Conservation (phyloP, 2,329 filamentous ascomycete species). For the Epichloe typhina region DNA sequence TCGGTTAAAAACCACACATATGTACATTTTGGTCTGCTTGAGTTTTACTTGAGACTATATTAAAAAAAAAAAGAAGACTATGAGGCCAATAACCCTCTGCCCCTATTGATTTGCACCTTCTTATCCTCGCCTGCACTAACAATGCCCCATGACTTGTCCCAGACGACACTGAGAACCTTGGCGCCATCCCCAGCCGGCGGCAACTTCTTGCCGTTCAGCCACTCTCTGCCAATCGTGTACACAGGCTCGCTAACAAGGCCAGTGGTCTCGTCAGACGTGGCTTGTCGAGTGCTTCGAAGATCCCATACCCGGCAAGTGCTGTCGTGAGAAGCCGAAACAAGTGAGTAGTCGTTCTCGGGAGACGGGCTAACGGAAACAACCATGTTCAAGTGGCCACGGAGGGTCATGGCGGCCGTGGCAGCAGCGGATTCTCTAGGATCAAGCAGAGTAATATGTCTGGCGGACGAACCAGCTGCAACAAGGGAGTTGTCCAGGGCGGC, state of each 20-base stretch:
- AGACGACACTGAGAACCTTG: constrained; percentile 81
- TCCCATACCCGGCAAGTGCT: constrained; percentile 93
- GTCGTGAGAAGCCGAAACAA: constrained; percentile 84
- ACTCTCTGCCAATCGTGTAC: constrained; percentile 64
- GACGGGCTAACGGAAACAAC: constrained; percentile 36
- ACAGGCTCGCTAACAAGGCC: constrained; percentile 58
- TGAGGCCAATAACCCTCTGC: constrained; percentile 35
- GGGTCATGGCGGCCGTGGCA: constrained; percentile 73
- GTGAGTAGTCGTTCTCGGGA: constrained; percentile 60
- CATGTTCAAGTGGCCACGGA: constrained; percentile 76
- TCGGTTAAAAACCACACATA: background rate
- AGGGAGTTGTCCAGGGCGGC: constrained; percentile 54
- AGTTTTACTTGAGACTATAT: background rate
- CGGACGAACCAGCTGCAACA: constrained; percentile 64
- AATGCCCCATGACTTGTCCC: constrained; percentile 79
- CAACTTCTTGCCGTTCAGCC: constrained; percentile 49
- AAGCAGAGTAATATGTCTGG: constrained; percentile 81
- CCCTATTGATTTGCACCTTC: constrained; percentile 79
- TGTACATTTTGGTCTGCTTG: background rate
- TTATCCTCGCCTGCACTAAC: constrained; percentile 90
- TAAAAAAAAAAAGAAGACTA: constrained; percentile 10
- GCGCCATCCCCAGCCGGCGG: constrained; percentile 64
- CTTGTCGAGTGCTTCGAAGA: constrained; percentile 55
- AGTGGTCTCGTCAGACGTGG: constrained; percentile 45
- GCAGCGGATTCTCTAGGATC: constrained; percentile 72